A percentile compares a stretch with the other conserved stretches of the same genome.
phyloP scores from a whole-genome alignment of 2,329 filamentous ascomycete species.

The Conoideocrella luteorostrata region DNA sequence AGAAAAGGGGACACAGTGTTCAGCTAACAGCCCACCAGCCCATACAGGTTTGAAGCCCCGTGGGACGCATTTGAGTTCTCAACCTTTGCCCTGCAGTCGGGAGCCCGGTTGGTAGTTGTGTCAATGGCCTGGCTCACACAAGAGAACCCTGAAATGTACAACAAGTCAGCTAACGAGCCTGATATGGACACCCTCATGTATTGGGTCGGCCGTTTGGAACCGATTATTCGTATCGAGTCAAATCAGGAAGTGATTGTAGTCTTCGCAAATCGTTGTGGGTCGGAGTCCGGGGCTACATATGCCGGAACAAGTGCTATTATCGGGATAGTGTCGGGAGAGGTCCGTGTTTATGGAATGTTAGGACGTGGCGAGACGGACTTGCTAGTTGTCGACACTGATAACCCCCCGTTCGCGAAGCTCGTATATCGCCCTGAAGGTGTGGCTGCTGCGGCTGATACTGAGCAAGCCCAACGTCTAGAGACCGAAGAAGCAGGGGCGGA shows the following conservation, averaged over 20 bases:
- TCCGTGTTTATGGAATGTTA: conserved; percentile 62
- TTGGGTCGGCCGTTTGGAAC: conserved; percentile 67
- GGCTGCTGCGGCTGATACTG: background rate
- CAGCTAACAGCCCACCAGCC: conserved; percentile 14
- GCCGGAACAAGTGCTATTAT: conserved; percentile 69
- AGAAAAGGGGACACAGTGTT: background rate
- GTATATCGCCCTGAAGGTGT: conserved; percentile 17
- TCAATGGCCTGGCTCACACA: conserved; percentile 74
- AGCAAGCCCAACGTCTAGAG: background rate
- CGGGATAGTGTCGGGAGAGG: conserved; percentile 57
- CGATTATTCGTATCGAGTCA: conserved; percentile 46
- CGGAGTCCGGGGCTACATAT: conserved; percentile 60
- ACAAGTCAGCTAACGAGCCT: conserved; percentile 46
- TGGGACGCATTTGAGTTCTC: conserved; percentile 39
- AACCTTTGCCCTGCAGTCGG: conserved; percentile 48
- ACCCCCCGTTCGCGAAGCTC: conserved; percentile 38
- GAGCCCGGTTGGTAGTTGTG: conserved; percentile 59
- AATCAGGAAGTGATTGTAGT: conserved; percentile 60
- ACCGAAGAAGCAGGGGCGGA: background rate
- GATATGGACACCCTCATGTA: conserved; percentile 70
- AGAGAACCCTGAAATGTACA: conserved; percentile 42
- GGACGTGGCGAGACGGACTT: conserved; percentile 65
- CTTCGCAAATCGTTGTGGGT: conserved; percentile 64
- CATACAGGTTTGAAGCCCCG: conserved; percentile 31
- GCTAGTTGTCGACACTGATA: conserved; percentile 58